Base-by-base conservation (phyloP, 2,329 filamentous ascomycete species). In the Dothiorella sarmentorum region DNA sequence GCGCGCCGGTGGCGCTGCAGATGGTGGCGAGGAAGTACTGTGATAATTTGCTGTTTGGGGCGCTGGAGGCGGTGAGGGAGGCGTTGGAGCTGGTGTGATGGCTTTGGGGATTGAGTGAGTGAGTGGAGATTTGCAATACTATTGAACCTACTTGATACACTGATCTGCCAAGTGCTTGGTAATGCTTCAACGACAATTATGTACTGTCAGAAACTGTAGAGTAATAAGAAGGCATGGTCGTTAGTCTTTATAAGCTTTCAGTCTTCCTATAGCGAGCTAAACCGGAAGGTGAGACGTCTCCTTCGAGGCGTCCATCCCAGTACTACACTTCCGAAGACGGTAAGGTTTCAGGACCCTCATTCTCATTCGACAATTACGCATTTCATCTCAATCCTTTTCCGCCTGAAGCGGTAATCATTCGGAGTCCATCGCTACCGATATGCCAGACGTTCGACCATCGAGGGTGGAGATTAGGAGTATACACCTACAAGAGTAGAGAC, bases 1-100 rank as follows among this genome's bases (percentile, higher is more conserved):
- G 63, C 11, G 66, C 65, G 43, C 65, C 65, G 17, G 58, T 67
- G 7, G 43, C 57, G 58, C 55, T 68, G 47, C 65, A 67, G 63
- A 60, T 67, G 27, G 56, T 53, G 35, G 65, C 43, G 15, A 29
- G 24, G 43, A 45, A 29, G 43, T 26, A 45, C 29, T 11, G 6
- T 45, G 43, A 45, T 45, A 45, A 45, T 31, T 15, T 45, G 26
- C 24, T 45, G 43, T 45, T 45, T 29, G 43, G 43, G 11, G 26
- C 43, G 24, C 6, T 45, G 24, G 43, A n/a, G 15, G 24, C 9
- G 43, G 26, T 45, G 43, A 27, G 61, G 53, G 66, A 62, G 3
- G 65, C 63, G 11, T 57, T 68, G 59, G 57, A 40, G 1, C 27
- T 62, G 13, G 29, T 67, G 57, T 63, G 63, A 59, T 63, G 63